Conservation (phyloP, 139 green algal genomes). For the Tetraselmis striata region DNA sequence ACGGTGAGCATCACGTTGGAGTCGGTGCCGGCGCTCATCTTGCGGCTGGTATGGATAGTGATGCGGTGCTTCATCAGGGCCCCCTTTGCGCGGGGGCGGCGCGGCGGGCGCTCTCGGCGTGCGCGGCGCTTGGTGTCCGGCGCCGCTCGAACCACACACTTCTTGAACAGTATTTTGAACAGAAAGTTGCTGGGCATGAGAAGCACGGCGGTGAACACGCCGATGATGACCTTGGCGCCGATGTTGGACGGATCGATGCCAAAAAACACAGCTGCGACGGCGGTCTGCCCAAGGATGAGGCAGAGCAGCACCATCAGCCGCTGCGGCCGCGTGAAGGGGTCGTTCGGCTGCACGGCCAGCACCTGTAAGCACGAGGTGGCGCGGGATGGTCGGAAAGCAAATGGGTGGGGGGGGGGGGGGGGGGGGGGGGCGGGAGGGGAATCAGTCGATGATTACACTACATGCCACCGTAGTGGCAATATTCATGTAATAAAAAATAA, state of each 20-base stretch:
- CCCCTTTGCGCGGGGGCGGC: neutral
- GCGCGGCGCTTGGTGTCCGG: neutral
- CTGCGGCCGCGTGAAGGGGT: slow-evolving; percentile 26
- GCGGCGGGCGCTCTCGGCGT: neutral
- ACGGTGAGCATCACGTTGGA: slow-evolving; percentile 8
- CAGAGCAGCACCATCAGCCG: slow-evolving; percentile 19
- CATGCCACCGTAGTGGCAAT: too few relatives aligned
- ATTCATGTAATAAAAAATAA: too few relatives aligned
- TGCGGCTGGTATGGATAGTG: neutral
- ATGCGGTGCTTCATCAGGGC: neutral
- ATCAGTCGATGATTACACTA: too few relatives aligned
- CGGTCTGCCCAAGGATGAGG: slow-evolving; percentile 22
- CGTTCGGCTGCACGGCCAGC: slow-evolving; percentile 11
- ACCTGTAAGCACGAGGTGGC: too few relatives aligned
- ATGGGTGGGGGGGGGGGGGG: too few relatives aligned
- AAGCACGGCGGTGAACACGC: slow-evolving; percentile 14
- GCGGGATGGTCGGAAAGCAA: too few relatives aligned
- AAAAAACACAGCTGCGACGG: slow-evolving; percentile 24
- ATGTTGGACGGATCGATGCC: slow-evolving; percentile 25
- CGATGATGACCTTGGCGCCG: slow-evolving; percentile 23
- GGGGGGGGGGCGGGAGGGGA: too few relatives aligned
- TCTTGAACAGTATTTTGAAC: slow-evolving; percentile 25
- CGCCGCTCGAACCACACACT: slow-evolving; percentile 13
- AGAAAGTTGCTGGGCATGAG: slow-evolving; percentile 13
- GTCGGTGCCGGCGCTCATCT: neutral